phyloP scores from a whole-genome alignment of 208 protist species.

The Porcisia hertigi region DNA sequence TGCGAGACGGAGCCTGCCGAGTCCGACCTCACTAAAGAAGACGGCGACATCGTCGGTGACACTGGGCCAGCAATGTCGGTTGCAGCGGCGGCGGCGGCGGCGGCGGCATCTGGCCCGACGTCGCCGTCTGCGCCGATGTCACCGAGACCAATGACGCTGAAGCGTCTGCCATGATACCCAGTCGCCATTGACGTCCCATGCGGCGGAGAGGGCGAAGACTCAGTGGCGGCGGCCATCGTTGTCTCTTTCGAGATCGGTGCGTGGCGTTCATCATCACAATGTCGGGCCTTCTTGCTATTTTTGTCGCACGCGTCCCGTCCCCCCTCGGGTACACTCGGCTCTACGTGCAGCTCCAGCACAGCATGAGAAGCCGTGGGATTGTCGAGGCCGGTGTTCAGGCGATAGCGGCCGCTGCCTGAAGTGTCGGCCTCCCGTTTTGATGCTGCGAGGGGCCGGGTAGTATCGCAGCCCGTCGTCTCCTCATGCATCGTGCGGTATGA shows the following conservation, averaged over 20 bases:
- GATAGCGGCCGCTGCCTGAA: slow-evolving; percentile 33
- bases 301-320: not conserved
- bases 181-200: not conserved
- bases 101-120: not conserved
- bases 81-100: not conserved
- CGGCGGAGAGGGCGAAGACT: not conserved
- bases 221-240: not conserved
- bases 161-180: not conserved
- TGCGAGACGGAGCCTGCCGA: slow-evolving; percentile 41
- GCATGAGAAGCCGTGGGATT: slow-evolving; percentile 33
- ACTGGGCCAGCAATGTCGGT: not conserved
- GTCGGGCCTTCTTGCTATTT: not conserved
- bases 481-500: slow-evolving; percentile 1
- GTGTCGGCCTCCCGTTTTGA: not conserved
- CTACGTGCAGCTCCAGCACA: slow-evolving; percentile 32
- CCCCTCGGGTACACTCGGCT: not conserved
- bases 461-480: not conserved
- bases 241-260: not conserved
- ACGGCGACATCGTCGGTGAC: not conserved
- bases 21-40: not conserved
- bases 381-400: slow-evolving; percentile 78
- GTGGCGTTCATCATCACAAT: not conserved
- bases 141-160: slow-evolving; percentile 19
- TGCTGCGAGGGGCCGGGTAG: not conserved
- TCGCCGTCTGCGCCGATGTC: slow-evolving; percentile 2